These are phyloP conservation scores for Perilla frutescens DNA, from an alignment of 257 asterid genomes.

Conservation along the genomic window DNA sequence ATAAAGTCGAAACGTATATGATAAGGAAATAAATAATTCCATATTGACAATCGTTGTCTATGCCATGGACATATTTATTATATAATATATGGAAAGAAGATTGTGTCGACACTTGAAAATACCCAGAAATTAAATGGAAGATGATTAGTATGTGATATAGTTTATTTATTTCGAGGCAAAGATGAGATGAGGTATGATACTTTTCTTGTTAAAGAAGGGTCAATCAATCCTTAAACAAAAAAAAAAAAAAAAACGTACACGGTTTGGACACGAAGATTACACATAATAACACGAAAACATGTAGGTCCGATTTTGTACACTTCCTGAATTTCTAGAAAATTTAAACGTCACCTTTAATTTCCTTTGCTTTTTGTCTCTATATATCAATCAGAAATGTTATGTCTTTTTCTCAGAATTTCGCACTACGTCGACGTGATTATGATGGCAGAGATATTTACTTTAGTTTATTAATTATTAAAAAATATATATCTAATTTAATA, in stretches of 20 bases:
- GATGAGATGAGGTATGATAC: not conserved
- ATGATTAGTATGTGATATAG: not conserved
- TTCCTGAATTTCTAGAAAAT: slow-evolving; percentile 20
- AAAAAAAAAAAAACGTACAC: slow-evolving; percentile 40
- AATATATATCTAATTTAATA: too few species aligned
- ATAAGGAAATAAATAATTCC: too few species aligned
- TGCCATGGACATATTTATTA: not conserved
- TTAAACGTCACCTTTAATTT: not conserved
- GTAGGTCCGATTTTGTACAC: slow-evolving; percentile 28
- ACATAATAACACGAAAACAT: not conserved
- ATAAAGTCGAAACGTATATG: too few species aligned
- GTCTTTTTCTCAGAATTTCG: not conserved
- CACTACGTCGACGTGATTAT: not conserved
- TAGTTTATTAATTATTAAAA: too few species aligned
- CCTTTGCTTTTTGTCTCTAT: not conserved
- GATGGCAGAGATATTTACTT: too few species aligned
- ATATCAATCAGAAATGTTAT: not conserved
- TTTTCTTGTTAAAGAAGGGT: slow-evolving; percentile 27
- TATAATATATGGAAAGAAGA: not conserved
- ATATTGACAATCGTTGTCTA: not conserved
- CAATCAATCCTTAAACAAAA: slow-evolving; percentile 4
- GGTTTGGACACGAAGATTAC: slow-evolving; percentile 40
- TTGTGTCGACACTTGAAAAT: not conserved
- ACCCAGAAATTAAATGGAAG: not conserved
- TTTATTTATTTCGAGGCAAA: not conserved